Percentiles rank a stretch among this genome's conserved stretches.
Evolutionary conservation across 805 yeast species (phyloP).

Genomic region (Saturnispora zaruensis): DNA sequence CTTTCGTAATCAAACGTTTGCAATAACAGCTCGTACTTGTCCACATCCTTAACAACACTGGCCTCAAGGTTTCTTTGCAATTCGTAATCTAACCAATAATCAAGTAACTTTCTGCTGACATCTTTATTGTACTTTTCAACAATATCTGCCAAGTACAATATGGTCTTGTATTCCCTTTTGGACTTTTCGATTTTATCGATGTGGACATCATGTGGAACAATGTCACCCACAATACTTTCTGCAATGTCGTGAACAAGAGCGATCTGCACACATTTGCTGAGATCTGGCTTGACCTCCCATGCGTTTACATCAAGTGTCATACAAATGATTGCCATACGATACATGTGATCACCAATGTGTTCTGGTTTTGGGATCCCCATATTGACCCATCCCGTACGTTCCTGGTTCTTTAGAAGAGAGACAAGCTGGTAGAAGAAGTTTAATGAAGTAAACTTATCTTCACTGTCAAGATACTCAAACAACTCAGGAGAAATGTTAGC

Average conservation of each 20-base stretch:
- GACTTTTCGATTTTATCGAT: slow-evolving; percentile 77
- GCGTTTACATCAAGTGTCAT: slow-evolving; percentile 46
- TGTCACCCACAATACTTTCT: slow-evolving; percentile 89
- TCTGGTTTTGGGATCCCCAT: slow-evolving; percentile 49
- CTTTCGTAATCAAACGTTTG: slow-evolving; percentile 83
- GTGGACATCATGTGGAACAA: slow-evolving; percentile 65
- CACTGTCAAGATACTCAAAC: slow-evolving; percentile 21
- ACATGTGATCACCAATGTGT: slow-evolving; percentile 91
- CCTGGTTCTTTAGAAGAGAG: slow-evolving; percentile 63
- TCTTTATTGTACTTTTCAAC: slow-evolving; percentile 54
- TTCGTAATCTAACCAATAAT: slow-evolving; percentile 86
- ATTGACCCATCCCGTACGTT: slow-evolving; percentile 92
- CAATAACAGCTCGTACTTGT: slow-evolving; percentile 78
- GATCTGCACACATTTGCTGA: slow-evolving; percentile 68
- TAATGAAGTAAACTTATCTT: slow-evolving; percentile 23
- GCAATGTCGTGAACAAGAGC: slow-evolving; percentile 92
- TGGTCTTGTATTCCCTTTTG: slow-evolving; percentile 67
- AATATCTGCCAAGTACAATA: slow-evolving; percentile 52
- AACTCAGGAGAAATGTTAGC: slow-evolving; percentile 34
- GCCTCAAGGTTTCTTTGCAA: slow-evolving; percentile 76
- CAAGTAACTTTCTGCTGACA: slow-evolving; percentile 57
- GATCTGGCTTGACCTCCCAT: slow-evolving; percentile 28
- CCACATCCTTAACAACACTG: slow-evolving; percentile 85
- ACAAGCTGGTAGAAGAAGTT: slow-evolving; percentile 47
- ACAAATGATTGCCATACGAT: slow-evolving; percentile 79